phyloP scores from a whole-genome alignment of 768 basidiomycete species.

The Termitomyces sp. region DNA sequence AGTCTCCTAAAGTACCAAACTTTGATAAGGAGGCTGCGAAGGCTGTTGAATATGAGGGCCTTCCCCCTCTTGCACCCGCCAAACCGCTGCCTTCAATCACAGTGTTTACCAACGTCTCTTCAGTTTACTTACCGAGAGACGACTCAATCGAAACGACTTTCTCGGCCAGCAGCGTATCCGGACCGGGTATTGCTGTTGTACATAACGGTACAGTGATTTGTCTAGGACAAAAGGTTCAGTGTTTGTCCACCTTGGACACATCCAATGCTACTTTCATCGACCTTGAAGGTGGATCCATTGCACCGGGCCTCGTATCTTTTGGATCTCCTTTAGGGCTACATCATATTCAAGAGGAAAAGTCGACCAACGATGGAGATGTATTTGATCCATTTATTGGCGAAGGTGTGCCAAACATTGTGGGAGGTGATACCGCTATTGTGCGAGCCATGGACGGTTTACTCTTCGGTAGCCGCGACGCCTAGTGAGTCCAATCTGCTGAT shows the following conservation, averaged over 20 bases:
- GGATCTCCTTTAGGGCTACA: slow-evolving; percentile 68
- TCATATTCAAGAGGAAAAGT: slow-evolving; percentile 61
- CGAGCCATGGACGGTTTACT: slow-evolving; percentile 71
- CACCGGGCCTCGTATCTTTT: slow-evolving; percentile 62
- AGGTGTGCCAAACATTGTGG: slow-evolving; percentile 41
- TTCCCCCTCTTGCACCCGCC: slow-evolving; percentile 59
- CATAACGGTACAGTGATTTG: slow-evolving; percentile 48
- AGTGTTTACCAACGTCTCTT: slow-evolving; percentile 62
- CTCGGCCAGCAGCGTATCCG: slow-evolving; percentile 13
- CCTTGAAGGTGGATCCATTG: slow-evolving; percentile 64
- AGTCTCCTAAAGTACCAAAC: slow-evolving; percentile 53
- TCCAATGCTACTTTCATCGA: slow-evolving; percentile 39
- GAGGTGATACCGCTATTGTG: slow-evolving; percentile 45
- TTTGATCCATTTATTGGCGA: slow-evolving; percentile 44
- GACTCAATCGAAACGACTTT: slow-evolving; percentile 25
- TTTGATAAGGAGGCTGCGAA: slow-evolving; percentile 64
- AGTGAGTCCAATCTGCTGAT: slow-evolving; percentile 39
- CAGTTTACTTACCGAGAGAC: slow-evolving; percentile 29
- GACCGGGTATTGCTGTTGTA: slow-evolving; percentile 31
- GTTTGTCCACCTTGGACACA: slow-evolving; percentile 13
- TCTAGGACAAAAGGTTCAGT: slow-evolving; percentile 26
- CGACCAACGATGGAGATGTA: slow-evolving; percentile 63
- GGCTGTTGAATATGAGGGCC: slow-evolving; percentile 61
- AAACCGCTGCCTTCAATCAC: slow-evolving; percentile 25
- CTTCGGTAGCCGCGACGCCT: slow-evolving; percentile 62